phyloP scores from a whole-genome alignment of 805 yeast genomes.

The Candida caryicola region DNA sequence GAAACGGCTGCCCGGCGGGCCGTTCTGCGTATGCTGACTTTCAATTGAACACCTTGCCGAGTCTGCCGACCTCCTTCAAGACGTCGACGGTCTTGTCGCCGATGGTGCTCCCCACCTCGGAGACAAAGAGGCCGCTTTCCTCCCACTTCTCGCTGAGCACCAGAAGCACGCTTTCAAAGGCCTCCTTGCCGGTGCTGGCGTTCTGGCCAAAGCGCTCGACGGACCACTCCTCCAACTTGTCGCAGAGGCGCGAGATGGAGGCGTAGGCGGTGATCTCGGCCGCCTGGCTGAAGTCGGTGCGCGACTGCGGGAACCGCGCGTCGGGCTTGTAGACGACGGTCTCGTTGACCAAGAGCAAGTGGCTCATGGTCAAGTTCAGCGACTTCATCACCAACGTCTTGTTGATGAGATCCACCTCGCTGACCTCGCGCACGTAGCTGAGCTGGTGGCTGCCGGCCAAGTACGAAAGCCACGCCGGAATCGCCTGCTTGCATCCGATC shows the following conservation, averaged over 20 bases:
- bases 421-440: conserved; percentile 84
- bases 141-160: conserved; percentile 45
- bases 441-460: conserved; percentile 70
- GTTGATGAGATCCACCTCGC: conserved; percentile 69
- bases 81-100: conserved; percentile 15
- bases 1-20: background rate
- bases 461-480: conserved; percentile 76
- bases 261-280: conserved; percentile 91
- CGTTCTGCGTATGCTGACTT: background rate
- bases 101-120: conserved; percentile 22
- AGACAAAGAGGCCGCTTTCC: conserved; percentile 37
- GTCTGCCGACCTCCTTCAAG: conserved; percentile 17
- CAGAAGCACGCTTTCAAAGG: conserved; percentile 78
- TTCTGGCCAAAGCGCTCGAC: conserved; percentile 85
- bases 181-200: conserved; percentile 76
- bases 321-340: conserved; percentile 82
- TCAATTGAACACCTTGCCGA: conserved; percentile 11
- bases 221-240: conserved; percentile 88
- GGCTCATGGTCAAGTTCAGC: conserved; percentile 79
- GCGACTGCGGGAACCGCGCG: conserved; percentile 41
- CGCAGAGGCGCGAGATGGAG: conserved; percentile 64
- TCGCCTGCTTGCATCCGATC: conserved; percentile 82
- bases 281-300: conserved; percentile 70
- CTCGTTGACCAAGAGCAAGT: conserved; percentile 76
- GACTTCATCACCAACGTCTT: conserved; percentile 75